Evolutionary conservation across 108 stramenopile species (phyloP), one percentile per base, ranked within the genome.

Genomic region (Nitzschia inconspicua): DNA sequence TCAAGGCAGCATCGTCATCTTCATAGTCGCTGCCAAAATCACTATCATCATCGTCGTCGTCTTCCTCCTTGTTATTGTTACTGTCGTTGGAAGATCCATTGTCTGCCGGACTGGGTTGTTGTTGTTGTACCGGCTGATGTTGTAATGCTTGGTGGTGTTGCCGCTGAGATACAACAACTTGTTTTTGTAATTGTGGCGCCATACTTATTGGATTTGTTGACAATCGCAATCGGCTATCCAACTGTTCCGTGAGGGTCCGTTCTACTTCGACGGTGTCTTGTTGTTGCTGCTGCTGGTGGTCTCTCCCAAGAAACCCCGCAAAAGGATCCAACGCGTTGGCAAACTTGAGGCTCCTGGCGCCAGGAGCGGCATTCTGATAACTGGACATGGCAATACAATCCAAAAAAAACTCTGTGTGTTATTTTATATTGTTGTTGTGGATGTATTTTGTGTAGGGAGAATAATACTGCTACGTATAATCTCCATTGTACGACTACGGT

Each of bases 291-390:
- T 20, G 35, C 1, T 32, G 54, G 27, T 18, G 9, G 57, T 44
- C 80, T 52, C 58, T 78, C 83, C 65, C 70, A 4, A 86, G 74
- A 58, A 93, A 72, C 5, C 89, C 89, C 14, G 76, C 86, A 27
- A 94, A 74, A 0, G 89, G 89, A 60, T 91, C 82, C 16, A 72
- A 48, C 19, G 85, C 83, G 14, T 72, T 73, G 26, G 76, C 68
- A 55, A 95, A 95, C 63, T 95, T 95, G 41, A 84, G 74, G 40
- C 87, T 77, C 60, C 91, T 95, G 69, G 74, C 64, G 31, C 73
- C 80, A 14, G 84, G 77, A 13, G 64, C 68, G n/a, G 72, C 39
- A 40, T 82, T 71, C 67, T 86, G 87, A 60, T 71, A 56, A 43
- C 79, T 81, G 19, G 84, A 26, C 81, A 81, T 81, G 44, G 56